phyloP scores from a whole-genome alignment of 2,329 filamentous ascomycete species.

The Venturia nashicola region DNA sequence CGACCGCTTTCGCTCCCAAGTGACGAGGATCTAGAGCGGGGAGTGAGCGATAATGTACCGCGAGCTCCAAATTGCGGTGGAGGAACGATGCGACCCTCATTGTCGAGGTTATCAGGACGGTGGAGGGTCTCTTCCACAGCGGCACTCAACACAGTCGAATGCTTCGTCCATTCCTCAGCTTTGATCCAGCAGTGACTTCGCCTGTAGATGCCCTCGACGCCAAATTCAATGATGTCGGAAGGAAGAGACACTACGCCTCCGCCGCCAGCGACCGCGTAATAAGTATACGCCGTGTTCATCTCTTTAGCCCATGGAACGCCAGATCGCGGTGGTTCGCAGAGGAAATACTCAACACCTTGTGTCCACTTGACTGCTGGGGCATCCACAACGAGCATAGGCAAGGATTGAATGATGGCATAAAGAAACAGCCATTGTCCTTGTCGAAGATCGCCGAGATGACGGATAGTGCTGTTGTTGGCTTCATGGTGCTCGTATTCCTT shows the following conservation, averaged over 20 bases:
- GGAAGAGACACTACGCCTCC: slow-evolving; percentile 49
- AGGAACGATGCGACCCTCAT: background rate
- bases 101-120: background rate
- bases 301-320: slow-evolving; percentile 54
- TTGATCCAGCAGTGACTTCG: slow-evolving; percentile 58
- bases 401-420: slow-evolving; percentile 63
- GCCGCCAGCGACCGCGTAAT: slow-evolving; percentile 62
- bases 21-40: background rate
- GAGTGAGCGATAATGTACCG: background rate
- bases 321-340: slow-evolving; percentile 63
- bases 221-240: slow-evolving; percentile 51
- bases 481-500: slow-evolving; percentile 60
- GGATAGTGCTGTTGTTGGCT: slow-evolving; percentile 48
- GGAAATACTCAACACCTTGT: slow-evolving; percentile 68
- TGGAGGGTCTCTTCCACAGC: slow-evolving; percentile 7
- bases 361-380: slow-evolving; percentile 57
- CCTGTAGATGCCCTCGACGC: slow-evolving; percentile 55
- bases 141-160: slow-evolving; percentile 18
- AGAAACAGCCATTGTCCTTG: slow-evolving; percentile 73
- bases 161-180: slow-evolving; percentile 48
- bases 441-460: slow-evolving; percentile 59
- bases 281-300: slow-evolving; percentile 44
- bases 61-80: background rate
- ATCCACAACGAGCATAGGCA: slow-evolving; percentile 68
- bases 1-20: slow-evolving; percentile 12